Base-by-base conservation (phyloP, 2,329 filamentous ascomycete species). In the Stachybotrys chartarum region DNA sequence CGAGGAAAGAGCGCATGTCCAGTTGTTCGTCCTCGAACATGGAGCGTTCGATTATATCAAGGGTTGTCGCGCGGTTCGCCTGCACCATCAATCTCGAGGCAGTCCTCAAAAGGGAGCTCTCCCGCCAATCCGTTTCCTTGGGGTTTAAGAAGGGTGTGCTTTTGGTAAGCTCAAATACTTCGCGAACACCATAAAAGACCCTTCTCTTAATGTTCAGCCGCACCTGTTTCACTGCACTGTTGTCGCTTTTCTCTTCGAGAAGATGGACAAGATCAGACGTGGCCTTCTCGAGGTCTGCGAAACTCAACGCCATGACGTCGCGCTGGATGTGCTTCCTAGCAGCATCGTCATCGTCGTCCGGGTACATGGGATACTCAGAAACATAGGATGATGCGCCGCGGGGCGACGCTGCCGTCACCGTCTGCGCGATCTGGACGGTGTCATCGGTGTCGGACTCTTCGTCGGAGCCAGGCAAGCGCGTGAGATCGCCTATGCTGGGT, bases 11-110 rank as follows among this genome's bases (percentile, higher is more conserved):
- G 5, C 64, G 56, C 3, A 62, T 53, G 30, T 64, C 60, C n/a
- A n/a, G 2, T 10, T 54, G 30, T 5, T 57, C 54, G 0, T 47
- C 51, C 11, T 14, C 35, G 35, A 42, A 10, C 14, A 24, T 24
- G 24, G 24, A 14, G 14, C 14, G 35, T 14, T 42, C 53, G 39
- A 71, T 57, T 5, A 61, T 59, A 53, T 72, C 65, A 11, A 73
- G 63, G 7, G 72, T 64, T 5, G 65, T 63, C 24, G 68, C 70
- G 6, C 72, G 62, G 54, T 77, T 77, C 30, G 68, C 69, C 31
- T 63, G 60, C 5, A 64, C 66, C 16, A 72, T 59, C 14, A 63
- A 57, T 14, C 35, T 57, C 8, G 46, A 54, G 24, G 55, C 59
- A 17, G 31, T 30, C 32, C 24, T 50, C 53, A 10, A 48, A 2